Base-by-base conservation (phyloP, 208 protist genomes). In the Histomonas meleagridis region DNA sequence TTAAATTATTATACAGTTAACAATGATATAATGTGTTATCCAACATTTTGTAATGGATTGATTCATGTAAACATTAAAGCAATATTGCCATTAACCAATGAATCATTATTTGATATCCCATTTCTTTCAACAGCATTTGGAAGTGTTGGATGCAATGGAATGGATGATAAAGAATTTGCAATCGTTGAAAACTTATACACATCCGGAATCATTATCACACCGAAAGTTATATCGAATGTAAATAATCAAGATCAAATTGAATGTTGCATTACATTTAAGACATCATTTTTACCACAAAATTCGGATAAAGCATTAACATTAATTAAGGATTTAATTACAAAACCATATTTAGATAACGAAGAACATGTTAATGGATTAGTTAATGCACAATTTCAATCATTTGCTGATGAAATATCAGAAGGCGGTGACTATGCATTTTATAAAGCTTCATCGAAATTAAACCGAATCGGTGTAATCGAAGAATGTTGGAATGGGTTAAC, bases 131-230 rank as follows among this genome's bases (percentile, higher is more conserved):
- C 32, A 38, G 43, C 16, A 38, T 32, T 55, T 49, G 76, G 40
- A 38, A 46, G 26, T 38, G 55, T 86, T 38, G 76, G 76, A 5
- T 48, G 40, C 38, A 46, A 46, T 38, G 76, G 55, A 35, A n/a
- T 86, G 4, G 76, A 86, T 55, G 76, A 86, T 86, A 14, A 86
- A 55, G 40, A 86, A 55, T 86, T 86, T 16, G 32, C 46, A 10
- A 28, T 55, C 0, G 46, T 57, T n/a, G 76, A 86, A 86, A 46
- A 86, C 16, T 35, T 86, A 16, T 86, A 86, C 16, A 86, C 76
- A 55, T 40, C 46, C 12, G 76, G 76, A 55, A 51, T 86, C 18
- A 38, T 55, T 5, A 12, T 48, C 18, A 38, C 46, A 32, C 0
- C 46, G 21, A 55, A 21, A 40, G n/a, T 43, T 55, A 26, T 3